Evolutionary conservation across 768 basidiomycete genomes (phyloP).

Genomic region (Suillus subaureus): DNA sequence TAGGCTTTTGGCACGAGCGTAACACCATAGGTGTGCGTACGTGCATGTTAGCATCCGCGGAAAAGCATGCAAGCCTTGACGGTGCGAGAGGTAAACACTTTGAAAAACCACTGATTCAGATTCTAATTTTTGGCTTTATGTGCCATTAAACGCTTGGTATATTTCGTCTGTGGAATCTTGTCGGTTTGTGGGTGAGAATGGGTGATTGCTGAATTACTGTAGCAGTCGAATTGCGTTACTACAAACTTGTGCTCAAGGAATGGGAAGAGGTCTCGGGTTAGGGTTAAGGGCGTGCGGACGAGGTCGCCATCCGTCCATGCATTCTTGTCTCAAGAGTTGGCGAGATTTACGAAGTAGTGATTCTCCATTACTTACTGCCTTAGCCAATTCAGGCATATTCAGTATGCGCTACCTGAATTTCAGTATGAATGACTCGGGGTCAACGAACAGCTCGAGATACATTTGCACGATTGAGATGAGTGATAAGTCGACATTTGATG

Average conservation of each 20-base stretch:
- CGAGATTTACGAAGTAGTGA: conserved; percentile 50
- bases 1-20: too few relatives aligned
- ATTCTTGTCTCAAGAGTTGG: conserved; percentile 57
- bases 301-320: conserved; percentile 97
- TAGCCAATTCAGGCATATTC: conserved; percentile 67
- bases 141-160: conserved; percentile 80
- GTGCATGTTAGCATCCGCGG: not conserved
- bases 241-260: conserved; percentile 93
- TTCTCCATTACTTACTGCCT: conserved; percentile 68
- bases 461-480: conserved; percentile 56
- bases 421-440: conserved; percentile 53
- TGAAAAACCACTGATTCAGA: too few relatives aligned
- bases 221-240: conserved; percentile 94
- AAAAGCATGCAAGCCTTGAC: not conserved
- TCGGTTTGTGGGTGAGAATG: conserved; percentile 6
- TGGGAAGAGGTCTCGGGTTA: conserved; percentile 62
- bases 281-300: conserved; percentile 35
- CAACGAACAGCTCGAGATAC: conserved; percentile 64
- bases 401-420: conserved; percentile 49
- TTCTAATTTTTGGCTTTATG: too few relatives aligned
- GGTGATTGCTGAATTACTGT: conserved; percentile 52
- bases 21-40: too few relatives aligned
- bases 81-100: not conserved
- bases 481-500: conserved; percentile 85
- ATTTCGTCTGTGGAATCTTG: conserved; percentile 54